Evolutionary conservation across 2,329 filamentous ascomycete species (phyloP).

Genomic region (Nigrospora sphaerica): DNA sequence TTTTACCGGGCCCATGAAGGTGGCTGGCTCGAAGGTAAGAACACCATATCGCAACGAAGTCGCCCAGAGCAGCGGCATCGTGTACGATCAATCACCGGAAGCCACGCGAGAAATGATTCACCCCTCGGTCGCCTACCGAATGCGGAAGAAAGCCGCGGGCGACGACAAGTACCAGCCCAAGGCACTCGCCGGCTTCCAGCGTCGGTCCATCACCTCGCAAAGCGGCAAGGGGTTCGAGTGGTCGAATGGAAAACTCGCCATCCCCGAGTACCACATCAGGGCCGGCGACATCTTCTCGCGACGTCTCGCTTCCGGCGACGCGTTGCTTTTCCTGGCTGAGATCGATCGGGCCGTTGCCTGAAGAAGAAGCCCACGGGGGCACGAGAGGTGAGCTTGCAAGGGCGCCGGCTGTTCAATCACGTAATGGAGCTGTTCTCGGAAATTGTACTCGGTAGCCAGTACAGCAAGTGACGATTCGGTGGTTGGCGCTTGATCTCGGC

Average conservation of each 20-base stretch:
- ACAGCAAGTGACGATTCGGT: no score
- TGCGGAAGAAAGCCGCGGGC: neutral
- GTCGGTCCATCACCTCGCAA: neutral
- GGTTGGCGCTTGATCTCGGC: no score
- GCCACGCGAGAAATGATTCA: constrained; percentile 6
- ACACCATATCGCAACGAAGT: constrained; percentile 4
- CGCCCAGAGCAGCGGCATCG: neutral
- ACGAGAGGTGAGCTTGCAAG: no score
- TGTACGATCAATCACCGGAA: neutral
- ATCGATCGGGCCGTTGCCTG: neutral
- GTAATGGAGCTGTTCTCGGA: no score
- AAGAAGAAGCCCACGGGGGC: no score
- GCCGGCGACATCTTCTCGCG: constrained; percentile 1
- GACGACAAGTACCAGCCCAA: neutral
- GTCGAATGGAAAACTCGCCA: neutral
- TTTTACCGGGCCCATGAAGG: constrained; percentile 3
- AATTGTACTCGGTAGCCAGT: no score
- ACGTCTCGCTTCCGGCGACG: neutral
- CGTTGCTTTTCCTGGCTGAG: neutral
- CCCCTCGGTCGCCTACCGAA: constrained; percentile 5
- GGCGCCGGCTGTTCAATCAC: no score
- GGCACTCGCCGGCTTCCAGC: constrained; percentile 2
- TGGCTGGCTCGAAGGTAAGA: constrained; percentile 1
- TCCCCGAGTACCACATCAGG: constrained; percentile 8
- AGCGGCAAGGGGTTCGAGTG: constrained; percentile 2